Percentiles rank a stretch among this genome's conserved stretches.
phyloP scores from a whole-genome alignment of 2,329 filamentous ascomycete species.

The Pseudogymnoascus sp. region DNA sequence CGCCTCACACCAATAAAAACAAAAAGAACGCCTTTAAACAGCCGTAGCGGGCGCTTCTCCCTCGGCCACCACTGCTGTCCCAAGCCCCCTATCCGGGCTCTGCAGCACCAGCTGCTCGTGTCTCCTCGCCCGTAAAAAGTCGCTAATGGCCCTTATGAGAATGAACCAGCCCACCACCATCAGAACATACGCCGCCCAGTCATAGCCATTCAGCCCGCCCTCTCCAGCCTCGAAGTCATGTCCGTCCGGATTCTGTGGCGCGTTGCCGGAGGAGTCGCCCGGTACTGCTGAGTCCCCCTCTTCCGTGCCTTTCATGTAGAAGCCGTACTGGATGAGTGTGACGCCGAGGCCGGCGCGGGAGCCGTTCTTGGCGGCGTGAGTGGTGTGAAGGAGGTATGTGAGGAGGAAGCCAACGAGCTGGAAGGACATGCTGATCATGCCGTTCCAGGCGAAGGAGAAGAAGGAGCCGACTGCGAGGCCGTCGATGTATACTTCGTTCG shows the following conservation, averaged over 20 bases:
- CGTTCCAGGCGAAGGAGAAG: slow-evolving; percentile 85
- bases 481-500: slow-evolving; percentile 93
- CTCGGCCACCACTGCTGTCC: slow-evolving; percentile 76
- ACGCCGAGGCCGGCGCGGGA: slow-evolving; percentile 90
- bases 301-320: slow-evolving; percentile 72
- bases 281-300: slow-evolving; percentile 33
- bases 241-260: slow-evolving; percentile 78
- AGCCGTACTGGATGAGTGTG: slow-evolving; percentile 92
- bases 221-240: slow-evolving; percentile 65
- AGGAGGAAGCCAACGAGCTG: slow-evolving; percentile 94
- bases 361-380: slow-evolving; percentile 95
- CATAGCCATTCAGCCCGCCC: slow-evolving; percentile 57
- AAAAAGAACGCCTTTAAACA: neutral
- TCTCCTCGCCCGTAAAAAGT: slow-evolving; percentile 77
- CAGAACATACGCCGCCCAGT: slow-evolving; percentile 84
- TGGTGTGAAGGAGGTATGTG: slow-evolving; percentile 95
- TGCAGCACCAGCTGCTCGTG: slow-evolving; percentile 91
- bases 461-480: slow-evolving; percentile 85
- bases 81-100: slow-evolving; percentile 80
- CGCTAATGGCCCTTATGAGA: slow-evolving; percentile 83
- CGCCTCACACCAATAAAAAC: neutral
- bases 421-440: slow-evolving; percentile 96
- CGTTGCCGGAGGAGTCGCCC: slow-evolving; percentile 49
- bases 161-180: slow-evolving; percentile 99
- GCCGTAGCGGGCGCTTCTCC: slow-evolving; percentile 48